phyloP scores from a whole-genome alignment of 2,329 filamentous ascomycete genomes.

The Penicillium thymicola region DNA sequence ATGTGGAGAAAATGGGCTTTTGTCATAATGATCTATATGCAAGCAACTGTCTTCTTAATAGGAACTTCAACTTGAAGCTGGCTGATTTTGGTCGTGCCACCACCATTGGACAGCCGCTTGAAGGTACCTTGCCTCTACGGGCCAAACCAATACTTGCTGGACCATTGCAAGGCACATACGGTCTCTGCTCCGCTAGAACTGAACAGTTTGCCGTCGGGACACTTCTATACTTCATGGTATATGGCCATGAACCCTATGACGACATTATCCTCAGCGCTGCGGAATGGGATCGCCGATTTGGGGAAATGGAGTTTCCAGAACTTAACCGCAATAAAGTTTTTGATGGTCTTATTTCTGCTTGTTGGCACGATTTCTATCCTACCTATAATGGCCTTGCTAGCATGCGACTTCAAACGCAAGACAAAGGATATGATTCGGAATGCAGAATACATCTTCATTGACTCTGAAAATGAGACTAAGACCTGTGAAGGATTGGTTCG shows the following conservation, averaged over 20 bases:
- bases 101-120: slow-evolving; percentile 16
- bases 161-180: slow-evolving; percentile 18
- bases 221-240: slow-evolving; percentile 23
- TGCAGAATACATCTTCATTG: slow-evolving; percentile 13
- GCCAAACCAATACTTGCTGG: slow-evolving; percentile 12
- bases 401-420: slow-evolving; percentile 20
- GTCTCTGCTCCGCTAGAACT: slow-evolving; percentile 21
- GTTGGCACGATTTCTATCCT: slow-evolving; percentile 22
- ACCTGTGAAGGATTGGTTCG: slow-evolving; percentile 10
- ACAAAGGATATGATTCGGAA: slow-evolving; percentile 11
- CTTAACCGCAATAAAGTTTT: slow-evolving; percentile 16
- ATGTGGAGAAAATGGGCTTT: slow-evolving; percentile 18
- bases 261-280: background rate
- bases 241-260: slow-evolving; percentile 17
- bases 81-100: slow-evolving; percentile 12
- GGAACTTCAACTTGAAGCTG: slow-evolving; percentile 8
- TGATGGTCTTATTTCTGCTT: slow-evolving; percentile 16
- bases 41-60: slow-evolving; percentile 14
- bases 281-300: slow-evolving; percentile 13
- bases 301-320: slow-evolving; percentile 18
- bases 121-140: slow-evolving; percentile 12
- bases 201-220: slow-evolving; percentile 19
- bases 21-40: slow-evolving; percentile 1
- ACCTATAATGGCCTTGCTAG: slow-evolving; percentile 21
- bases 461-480: slow-evolving; percentile 12